Percentiles rank a stretch among this genome's conserved stretches.
phyloP scores from a whole-genome alignment of 2,329 filamentous ascomycete species.

The Epichloe bromicola region DNA sequence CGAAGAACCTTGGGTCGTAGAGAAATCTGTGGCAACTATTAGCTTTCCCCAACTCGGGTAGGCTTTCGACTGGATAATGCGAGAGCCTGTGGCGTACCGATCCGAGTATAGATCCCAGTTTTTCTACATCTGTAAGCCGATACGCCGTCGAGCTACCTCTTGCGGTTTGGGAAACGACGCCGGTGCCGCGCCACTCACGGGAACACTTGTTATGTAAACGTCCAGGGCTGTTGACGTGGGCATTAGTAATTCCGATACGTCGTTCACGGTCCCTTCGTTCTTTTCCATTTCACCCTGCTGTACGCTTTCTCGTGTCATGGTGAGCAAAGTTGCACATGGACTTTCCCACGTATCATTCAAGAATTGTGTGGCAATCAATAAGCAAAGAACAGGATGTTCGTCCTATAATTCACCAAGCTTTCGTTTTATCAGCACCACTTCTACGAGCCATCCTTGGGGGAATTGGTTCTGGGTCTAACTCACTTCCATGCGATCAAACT shows the following conservation, averaged over 20 bases:
- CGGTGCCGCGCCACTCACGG: neutral
- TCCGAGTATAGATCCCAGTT: neutral
- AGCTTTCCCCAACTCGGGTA: too few relatives aligned
- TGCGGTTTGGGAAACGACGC: neutral
- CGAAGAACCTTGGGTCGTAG: neutral
- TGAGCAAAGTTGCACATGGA: slow-evolving; percentile 13
- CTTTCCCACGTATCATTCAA: slow-evolving; percentile 14
- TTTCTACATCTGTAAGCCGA: neutral
- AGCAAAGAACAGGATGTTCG: slow-evolving; percentile 1
- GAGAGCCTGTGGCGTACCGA: neutral
- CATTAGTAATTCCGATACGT: neutral
- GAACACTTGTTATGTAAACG: neutral
- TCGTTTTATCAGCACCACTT: neutral
- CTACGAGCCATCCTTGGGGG: too few relatives aligned
- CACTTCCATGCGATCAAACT: slow-evolving; percentile 11
- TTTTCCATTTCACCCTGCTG: neutral
- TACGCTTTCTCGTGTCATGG: slow-evolving; percentile 6
- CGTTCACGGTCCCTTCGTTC: neutral
- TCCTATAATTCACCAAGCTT: slow-evolving; percentile 12
- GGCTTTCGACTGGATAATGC: neutral
- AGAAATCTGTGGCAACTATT: neutral
- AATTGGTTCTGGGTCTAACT: neutral
- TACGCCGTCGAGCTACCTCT: neutral
- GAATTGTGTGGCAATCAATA: slow-evolving; percentile 5
- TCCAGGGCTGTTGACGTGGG: neutral